Evolutionary conservation across 1,284 basidiomycete species (phyloP).

Genomic region (Cystobasidium pallidum): DNA sequence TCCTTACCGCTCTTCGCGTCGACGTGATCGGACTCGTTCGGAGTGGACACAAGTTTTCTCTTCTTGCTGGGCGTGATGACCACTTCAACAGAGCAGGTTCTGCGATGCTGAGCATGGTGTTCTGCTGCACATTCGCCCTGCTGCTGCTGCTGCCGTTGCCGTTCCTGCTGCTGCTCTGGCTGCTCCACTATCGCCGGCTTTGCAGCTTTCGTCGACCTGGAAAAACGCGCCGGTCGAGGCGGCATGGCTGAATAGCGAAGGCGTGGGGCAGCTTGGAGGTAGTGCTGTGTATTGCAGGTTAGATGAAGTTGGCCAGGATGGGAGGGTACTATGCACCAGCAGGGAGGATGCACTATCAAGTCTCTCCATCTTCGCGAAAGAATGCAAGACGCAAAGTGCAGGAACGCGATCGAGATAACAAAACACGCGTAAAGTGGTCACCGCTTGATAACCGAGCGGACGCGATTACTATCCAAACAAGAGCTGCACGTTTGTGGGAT

Average conservation of each 20-base stretch:
- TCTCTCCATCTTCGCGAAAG: too few relatives aligned
- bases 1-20: conserved; percentile 13
- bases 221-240: conserved; percentile 29
- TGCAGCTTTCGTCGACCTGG: conserved; percentile 40
- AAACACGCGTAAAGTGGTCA: conserved; percentile 34
- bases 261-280: too few relatives aligned
- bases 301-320: too few relatives aligned
- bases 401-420: conserved; percentile 21
- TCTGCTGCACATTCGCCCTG: neutral
- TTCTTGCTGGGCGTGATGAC: conserved; percentile 38
- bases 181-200: conserved; percentile 16
- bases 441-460: neutral
- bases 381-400: too few relatives aligned
- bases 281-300: too few relatives aligned
- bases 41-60: neutral
- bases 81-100: conserved; percentile 15
- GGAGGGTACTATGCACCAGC: too few relatives aligned
- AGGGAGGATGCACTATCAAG: too few relatives aligned
- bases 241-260: neutral
- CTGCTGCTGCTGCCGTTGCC: conserved; percentile 10
- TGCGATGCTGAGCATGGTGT: neutral
- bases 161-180: conserved; percentile 1
- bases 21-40: conserved; percentile 13
- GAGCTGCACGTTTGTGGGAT: too few relatives aligned
- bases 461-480: neutral